phyloP scores from a whole-genome alignment of 176 grass and related monocot species.

The Oryza longistaminata region DNA sequence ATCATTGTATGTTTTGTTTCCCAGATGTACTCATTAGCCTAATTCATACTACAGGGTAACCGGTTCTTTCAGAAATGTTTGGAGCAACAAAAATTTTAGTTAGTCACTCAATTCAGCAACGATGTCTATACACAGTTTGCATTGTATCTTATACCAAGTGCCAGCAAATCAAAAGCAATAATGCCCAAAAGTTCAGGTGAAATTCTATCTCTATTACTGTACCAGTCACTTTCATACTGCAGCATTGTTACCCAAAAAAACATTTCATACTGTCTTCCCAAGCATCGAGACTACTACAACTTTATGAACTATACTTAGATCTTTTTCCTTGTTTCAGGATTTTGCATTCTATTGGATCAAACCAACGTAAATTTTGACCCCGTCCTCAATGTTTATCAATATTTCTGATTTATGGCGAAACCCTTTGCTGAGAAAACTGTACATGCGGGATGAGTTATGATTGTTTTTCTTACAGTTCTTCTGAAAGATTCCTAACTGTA shows the following conservation, averaged over 20 bases:
- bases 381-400: not conserved
- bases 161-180: not conserved
- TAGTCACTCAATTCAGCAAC: not conserved
- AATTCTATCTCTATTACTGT: not conserved
- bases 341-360: constrained; percentile 4
- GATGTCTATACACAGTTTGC: not conserved
- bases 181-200: constrained; percentile 31
- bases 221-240: not conserved
- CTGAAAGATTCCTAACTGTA: constrained; percentile 14
- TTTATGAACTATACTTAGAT: not conserved
- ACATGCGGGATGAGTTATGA: constrained; percentile 42
- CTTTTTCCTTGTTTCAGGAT: not conserved
- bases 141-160: not conserved
- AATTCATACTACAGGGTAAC: constrained; percentile 55
- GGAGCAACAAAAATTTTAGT: constrained; percentile 37
- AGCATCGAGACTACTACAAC: not conserved
- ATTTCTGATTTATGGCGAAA: constrained; percentile 14
- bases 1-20: not conserved
- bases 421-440: constrained; percentile 4
- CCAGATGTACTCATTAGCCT: constrained; percentile 30
- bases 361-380: not conserved
- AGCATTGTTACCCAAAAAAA: not conserved
- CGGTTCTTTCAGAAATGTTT: constrained; percentile 80
- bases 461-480: constrained; percentile 26
- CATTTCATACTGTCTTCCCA: not conserved